Evolutionary conservation across 805 yeast genomes (phyloP), one percentile per base, ranked within the genome.

Genomic region (Sugiyamaella chiloensis): DNA sequence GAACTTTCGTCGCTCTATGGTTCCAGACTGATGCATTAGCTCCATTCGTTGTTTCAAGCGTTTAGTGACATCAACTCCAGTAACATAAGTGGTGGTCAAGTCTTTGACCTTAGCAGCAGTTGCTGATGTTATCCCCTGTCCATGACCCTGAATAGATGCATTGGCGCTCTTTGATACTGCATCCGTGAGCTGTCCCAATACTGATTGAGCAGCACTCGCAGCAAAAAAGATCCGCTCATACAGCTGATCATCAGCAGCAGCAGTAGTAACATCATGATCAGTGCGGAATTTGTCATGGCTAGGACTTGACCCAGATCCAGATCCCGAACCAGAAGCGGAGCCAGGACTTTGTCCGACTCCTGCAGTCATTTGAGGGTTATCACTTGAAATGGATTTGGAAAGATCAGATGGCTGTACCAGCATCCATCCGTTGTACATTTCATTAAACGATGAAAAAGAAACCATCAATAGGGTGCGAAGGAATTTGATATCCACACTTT

Each of bases 21-120:
- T 55, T 3, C 69, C 73, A 5, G 77, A 71, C 35, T 73, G 79
- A 27, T 80, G 63, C 26, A 80, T 73, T 1, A 75, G 67, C 9
- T 71, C 68, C 43, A 90, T 68, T 45, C 81, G 76, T 11, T 69
- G 68, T 50, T 77, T 77, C 42, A 87, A 73, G 49, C 81, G 68
- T 53, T 83, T 81, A 7, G 95, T 85, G 35, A 85, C 76, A n/a
- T 87, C 96, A 76, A 85, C 82, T 1, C 96, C 86, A 16, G 80
- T 71, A 47, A 85, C 78, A 61, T 96, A 88, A 9, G 87, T 84
- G 40, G 72, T 74, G 0, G 95, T 83, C 42, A 90, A 70, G 42
- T 88, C 96, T 55, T 82, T 81, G 26, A 88, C 84, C 56, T 83
- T 84, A 4, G 74, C 60, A 1, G 86, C 81, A 27, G 81, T 74